Base-by-base conservation (phyloP, 2,329 filamentous ascomycete species). In the Fusarium luffae region DNA sequence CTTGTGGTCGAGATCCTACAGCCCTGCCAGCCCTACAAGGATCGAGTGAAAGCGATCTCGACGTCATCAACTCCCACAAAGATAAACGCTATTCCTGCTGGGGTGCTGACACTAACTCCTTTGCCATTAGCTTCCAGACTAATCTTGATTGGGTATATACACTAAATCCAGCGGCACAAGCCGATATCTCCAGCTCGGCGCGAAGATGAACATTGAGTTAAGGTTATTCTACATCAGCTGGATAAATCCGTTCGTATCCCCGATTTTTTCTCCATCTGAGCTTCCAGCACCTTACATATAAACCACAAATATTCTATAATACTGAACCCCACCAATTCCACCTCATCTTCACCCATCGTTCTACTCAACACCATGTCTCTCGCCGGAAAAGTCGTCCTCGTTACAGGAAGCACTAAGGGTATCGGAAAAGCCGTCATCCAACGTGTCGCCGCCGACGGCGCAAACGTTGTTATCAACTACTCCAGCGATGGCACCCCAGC, bases 401-500 rank as follows among this genome's bases (percentile, higher is more conserved):
- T 63, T 0, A 63, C 60, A 2, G 60, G 58, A 0, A 59, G 60
- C 3, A 55, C 58, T 5, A 63, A 63, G 9, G 60, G 60, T 3
- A 63, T 56, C 13, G 48, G 60, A 1, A 63, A 56, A 16, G 60
- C 60, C 3, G 60, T 63, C 3, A 46, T 63, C 0, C 48, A 63
- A 6, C 58, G 60, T 4, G 58, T 55, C 6, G 58, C 28, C 0
- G 58, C 60, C 2, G 48, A 63, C 2, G 60, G 60, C 3, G 60
- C 58, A 5, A 63, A 25, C 7, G 48, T 63, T 10, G 49, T 63
- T 4, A 56, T 63, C 3, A 63, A 63, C 7, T 63, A 63, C 48
- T 55, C 60, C 1, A 25, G 28, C 14, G 58, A 63, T 8, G 19
- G 43, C 2, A 14, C 59, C 0, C 42, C 37, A 4, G 60, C 58